Base-by-base conservation (phyloP, 306 rosid species). In the Sindora glabra region DNA sequence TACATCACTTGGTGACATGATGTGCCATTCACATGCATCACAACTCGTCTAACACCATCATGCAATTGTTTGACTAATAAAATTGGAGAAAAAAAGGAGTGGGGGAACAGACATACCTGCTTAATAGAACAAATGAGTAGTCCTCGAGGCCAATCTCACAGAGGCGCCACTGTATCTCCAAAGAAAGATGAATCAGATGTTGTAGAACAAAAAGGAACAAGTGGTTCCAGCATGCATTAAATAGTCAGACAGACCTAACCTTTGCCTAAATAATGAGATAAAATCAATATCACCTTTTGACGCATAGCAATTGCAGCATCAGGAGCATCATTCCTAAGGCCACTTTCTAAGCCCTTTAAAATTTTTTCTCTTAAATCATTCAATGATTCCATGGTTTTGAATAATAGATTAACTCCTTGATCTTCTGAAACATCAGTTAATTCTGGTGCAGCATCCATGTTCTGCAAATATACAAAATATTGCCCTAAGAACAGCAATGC, bases 61-160 rank as follows among this genome's bases (percentile, higher is more conserved):
- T 21, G 50, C 56, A 24, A 40, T 47, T 63, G 69, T 48, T 37
- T 42, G 27, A 64, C 59, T 40, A 21, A 41, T 74, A 24, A 55
- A 60, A 36, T 45, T 30, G 46, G 69, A n/a, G n/a, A n/a, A 46
- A 73, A 64, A 69, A 58, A 48, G 18, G 55, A 18, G 62, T 59
- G 24, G 25, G 59, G 52, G 63, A 85, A 19, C 17, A 11, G 10
- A 17, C 19, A 44, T 70, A 84, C 99, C 99, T 92, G 85, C 99
- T 92, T 34, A 92, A 69, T 68, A 92, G 91, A 77, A 92, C 87
- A 77, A 92, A 92, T 60, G 95, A 80, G 71, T 89, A 92, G 61
- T 92, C 95, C 85, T 92, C 99, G 19, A 92, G 95, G 55, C 96
- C 95, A 68, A 89, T 86, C 95, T 92, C 99, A 59, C 96, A 89